Evolutionary conservation across 2,329 filamentous ascomycete genomes (phyloP), one percentile per base, ranked within the genome.

Genomic region (Penicillium fuscoglaucum): DNA sequence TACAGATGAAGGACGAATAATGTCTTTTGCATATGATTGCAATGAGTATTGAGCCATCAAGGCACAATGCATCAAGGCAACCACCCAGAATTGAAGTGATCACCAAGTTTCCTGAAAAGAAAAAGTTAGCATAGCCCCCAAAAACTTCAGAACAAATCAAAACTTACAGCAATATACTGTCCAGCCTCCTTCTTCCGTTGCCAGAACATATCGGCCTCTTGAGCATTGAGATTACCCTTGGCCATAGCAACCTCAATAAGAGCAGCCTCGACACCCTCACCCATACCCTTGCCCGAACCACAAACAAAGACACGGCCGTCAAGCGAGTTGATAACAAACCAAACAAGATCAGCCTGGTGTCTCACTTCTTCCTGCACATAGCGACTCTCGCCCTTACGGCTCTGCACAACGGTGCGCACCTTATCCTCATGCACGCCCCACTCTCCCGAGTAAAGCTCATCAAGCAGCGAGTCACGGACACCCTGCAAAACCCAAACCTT

Each of bases 401-500:
- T 90, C 75, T 95, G 86, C 12, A 93, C 88, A 1, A 95, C 90
- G 43, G 87, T 89, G 78, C 93, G 92, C 51, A 93, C 88, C 72
- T 93, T 88, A 52, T 90, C 87, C 72, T 97, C 93, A 69, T 96
- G 90, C 2, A 95, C 91, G 50, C 95, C 95, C 85, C 96, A 96
- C 75, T 99, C 95, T 66, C 95, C 95, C 58, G 88, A 91, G 80
- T 99, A 99, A 41, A 99, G 87, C 78, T 99, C 95, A 71, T 99
- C 95, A 24, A 98, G 86, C 43, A 96, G 85, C 28, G 90, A 92
- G 77, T 99, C 95, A n/a, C 93, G 89, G 46, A 96, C 87, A 40
- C 93, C 93, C 78, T 97, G 93, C 45, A 97, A 84, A 46, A 97
- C 90, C 93, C 93, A 97, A 68, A 97, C 93, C 79, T 97, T 97